Base-by-base conservation (phyloP, 306 rosid species). In the Rosa rugosa region DNA sequence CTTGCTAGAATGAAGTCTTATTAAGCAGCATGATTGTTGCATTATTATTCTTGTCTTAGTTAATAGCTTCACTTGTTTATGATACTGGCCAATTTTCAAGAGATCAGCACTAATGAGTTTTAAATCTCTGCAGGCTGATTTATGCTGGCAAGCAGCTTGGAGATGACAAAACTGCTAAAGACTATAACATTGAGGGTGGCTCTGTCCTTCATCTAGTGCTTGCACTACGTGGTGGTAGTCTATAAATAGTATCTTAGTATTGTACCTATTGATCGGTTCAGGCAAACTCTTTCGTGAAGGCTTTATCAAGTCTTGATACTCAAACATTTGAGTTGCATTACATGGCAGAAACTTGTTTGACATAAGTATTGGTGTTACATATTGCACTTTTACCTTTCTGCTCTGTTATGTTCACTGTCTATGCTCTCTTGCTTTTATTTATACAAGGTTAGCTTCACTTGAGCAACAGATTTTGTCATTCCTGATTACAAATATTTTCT, bases 61-160 rank as follows among this genome's bases (percentile, higher is more conserved):
- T 71, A 27, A 25, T n/a, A 27, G 75, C 3, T 69, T 16, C 11
- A 23, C 5, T 2, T n/a, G 31, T 10, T 59, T 23, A 23, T 59
- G 59, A 34, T 11, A 22, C 65, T 23, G 10, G 59, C 25, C 65
- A 3, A 9, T 6, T 59, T 10, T 59, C 36, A 11, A 11, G 31
- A 11, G 59, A 18, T 17, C 22, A 31, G 36, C 10, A 53, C n/a
- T 36, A 34, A 73, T 45, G 2, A 34, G 38, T 72, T 74, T 68
- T 25, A 42, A 40, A 80, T 75, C n/a, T 22, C 51, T 81, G 79
- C 92, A 95, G 99, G 94, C 97, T 95, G 76, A 95, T 95, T 54
- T 95, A 95, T 56, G 99, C 99, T 0, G 99, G 98, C 8, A 95
- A 95, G 87, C 99, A 95, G 88, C 99, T 95, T 46, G 98, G 90